Conservation (phyloP, 768 basidiomycete species). For the Scleroderma bovista region DNA sequence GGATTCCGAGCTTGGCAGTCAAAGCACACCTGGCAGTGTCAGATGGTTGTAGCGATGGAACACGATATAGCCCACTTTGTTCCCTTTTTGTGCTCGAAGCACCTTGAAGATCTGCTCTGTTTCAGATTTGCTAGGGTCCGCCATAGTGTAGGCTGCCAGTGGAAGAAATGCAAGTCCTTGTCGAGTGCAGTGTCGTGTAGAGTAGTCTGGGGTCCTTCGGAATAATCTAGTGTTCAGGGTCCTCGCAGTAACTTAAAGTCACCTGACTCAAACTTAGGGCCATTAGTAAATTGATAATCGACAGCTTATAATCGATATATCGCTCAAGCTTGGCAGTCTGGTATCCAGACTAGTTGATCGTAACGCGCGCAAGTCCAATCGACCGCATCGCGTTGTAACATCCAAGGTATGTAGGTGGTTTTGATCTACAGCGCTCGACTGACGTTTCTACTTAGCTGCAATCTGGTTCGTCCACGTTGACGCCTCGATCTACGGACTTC, state of each 20-base stretch:
- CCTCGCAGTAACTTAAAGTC: background rate
- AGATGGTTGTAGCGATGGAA: background rate
- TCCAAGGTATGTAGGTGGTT: no score
- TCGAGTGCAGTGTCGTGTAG: background rate
- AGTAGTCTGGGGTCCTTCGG: background rate
- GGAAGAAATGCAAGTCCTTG: background rate
- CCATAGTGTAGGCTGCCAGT: slow-evolving; percentile 34
- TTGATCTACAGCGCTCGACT: no score
- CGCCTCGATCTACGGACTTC: no score
- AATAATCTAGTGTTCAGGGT: background rate
- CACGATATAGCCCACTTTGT: slow-evolving; percentile 47
- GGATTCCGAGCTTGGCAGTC: slow-evolving; percentile 96
- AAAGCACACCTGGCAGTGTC: slow-evolving; percentile 70
- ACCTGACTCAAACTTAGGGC: background rate
- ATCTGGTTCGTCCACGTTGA: no score
- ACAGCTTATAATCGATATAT: background rate
- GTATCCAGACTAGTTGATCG: no score
- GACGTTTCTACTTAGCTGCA: no score
- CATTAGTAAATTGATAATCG: background rate
- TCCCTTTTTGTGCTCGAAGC: slow-evolving; percentile 73
- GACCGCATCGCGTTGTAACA: no score
- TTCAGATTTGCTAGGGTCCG: slow-evolving; percentile 74
- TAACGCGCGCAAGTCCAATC: no score
- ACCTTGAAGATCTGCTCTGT: slow-evolving; percentile 81
- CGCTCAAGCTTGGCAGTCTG: no score